phyloP scores from a whole-genome alignment of 371 early-diverging fungal species.

The Circinella umbellata region DNA sequence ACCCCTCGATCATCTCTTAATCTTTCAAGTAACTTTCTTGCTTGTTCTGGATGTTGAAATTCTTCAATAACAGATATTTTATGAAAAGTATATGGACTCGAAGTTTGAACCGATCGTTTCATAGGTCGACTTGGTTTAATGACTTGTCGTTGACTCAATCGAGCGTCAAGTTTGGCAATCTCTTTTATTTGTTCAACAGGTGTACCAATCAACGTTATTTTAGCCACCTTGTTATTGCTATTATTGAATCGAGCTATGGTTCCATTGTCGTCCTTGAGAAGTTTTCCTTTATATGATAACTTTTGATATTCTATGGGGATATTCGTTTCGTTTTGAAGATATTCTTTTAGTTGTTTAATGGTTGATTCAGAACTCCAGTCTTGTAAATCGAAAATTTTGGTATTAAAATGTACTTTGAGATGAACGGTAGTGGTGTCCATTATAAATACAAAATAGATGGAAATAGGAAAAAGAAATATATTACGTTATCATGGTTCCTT shows the following conservation, averaged over 20 bases:
- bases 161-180: slow-evolving; percentile 42
- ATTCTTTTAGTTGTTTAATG: slow-evolving; percentile 35
- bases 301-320: slow-evolving; percentile 51
- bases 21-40: slow-evolving; percentile 67
- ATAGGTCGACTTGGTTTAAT: slow-evolving; percentile 1
- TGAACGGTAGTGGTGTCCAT: slow-evolving; percentile 6
- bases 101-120: not conserved
- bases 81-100: slow-evolving; percentile 69
- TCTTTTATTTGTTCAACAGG: slow-evolving; percentile 49
- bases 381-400: slow-evolving; percentile 25
- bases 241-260: slow-evolving; percentile 20
- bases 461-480: no score
- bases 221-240: slow-evolving; percentile 23
- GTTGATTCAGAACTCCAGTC: slow-evolving; percentile 36
- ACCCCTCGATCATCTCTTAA: slow-evolving; percentile 74
- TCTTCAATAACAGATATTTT: slow-evolving; percentile 66
- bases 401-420: slow-evolving; percentile 54
- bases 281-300: slow-evolving; percentile 56
- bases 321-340: slow-evolving; percentile 40
- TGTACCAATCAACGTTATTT: slow-evolving; percentile 63
- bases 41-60: slow-evolving; percentile 64
- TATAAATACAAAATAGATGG: no score
- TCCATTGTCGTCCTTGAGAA: slow-evolving; percentile 31
- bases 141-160: slow-evolving; percentile 14
- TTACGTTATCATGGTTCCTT: no score